Base-by-base conservation (phyloP, 2,329 filamentous ascomycete species). In the Cytospora leucostoma region DNA sequence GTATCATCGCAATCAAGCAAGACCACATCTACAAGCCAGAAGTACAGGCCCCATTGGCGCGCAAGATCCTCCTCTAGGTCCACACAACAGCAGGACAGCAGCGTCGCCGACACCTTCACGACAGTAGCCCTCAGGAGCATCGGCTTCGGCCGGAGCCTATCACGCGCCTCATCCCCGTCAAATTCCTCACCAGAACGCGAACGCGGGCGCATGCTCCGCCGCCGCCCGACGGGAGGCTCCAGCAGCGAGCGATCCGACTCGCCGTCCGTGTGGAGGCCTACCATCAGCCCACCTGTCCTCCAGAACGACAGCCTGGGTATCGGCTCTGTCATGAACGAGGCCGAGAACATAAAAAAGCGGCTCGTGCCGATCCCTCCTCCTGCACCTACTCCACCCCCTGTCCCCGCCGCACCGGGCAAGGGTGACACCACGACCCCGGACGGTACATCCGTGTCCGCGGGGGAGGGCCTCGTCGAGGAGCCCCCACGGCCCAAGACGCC, bases 171-270 rank as follows among this genome's bases (percentile, higher is more conserved):
- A 6, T 34, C 51, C 8, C 33, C 15, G 0, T n/a, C 38, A 13
- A 53, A 55, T 3, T 17, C 52, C 17, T 61, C 64, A 2, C 27
- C 27, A 4, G 27, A 27, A 27, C 27, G 27, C 3, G 64, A 65
- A 8, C 64, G 64, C 15, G 64, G 64, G 19, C 61, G 64, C 17
- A 59, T 50, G 17, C 53, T 55, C 27, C 61, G 62, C 7, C 64
- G 64, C 8, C 63, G 63, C 8, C 59, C 61, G 32, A 61, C 59
- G 2, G 55, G 59, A 5, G 64, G 64, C 0, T 65, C 64, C 5
- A 64, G 64, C 56, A 61, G 61, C 54, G 64, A 65, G 47, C 34
- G 64, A 15, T 65, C 64, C n/a, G 64, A 65, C 54, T 65, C 64
- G 15, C 64, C 64, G 3, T 64, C 61, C 11, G 57, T 65, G 7